Evolutionary conservation across 2,329 filamentous ascomycete genomes (phyloP), one percentile per base, ranked within the genome.

Genomic region (Curvularia lunata): DNA sequence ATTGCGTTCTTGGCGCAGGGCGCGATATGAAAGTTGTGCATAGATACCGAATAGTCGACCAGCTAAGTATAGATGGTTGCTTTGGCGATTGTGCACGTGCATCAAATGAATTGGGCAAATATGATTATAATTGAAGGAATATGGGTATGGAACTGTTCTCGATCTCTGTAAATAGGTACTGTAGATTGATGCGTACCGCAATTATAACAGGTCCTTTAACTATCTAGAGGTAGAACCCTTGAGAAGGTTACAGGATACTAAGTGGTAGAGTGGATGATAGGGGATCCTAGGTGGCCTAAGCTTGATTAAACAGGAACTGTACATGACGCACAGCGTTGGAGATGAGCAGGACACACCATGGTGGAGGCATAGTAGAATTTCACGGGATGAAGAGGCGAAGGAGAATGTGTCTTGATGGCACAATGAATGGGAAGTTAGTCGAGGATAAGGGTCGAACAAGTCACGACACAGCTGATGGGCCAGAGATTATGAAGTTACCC

Each of bases 401-500:
- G 32, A 16, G 32, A 34, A 34, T 34, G 13, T 6, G 13, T 4
- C 5, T 16, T 34, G 32, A 34, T 34, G 3, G 9, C 13, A 34
- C 2, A 6, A 34, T 34, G 13, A 34, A 34, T 16, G 12, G 7
- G 32, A 16, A 16, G 12, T 16, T 16, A 16, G 12, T 34, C 5
- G 32, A 30, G 16, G 43, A 13, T 16, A 9, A 2, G 1, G 12
- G 21, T 12, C 13, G 38, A 9, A n/a, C 4, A 40, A 30, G 43
- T 49, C 45, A 45, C 49, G 18, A 21, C 30, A n/a, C 23, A 18
- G 32, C 6, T 16, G 10, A 10, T 40, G 19, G 13, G 42, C 13
- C 3, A 34, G 19, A 12, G 19, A 13, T 58, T 52, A 27, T 62
- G 55, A 65, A 65, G 42, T 54, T 58, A 66, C 55, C 58, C 50